Percentiles rank a stretch among this genome's conserved stretches.
Conservation (phyloP, 225 moss, liverwort and hornwort species). For the Bryoerythrophyllum caledonicum region DNA sequence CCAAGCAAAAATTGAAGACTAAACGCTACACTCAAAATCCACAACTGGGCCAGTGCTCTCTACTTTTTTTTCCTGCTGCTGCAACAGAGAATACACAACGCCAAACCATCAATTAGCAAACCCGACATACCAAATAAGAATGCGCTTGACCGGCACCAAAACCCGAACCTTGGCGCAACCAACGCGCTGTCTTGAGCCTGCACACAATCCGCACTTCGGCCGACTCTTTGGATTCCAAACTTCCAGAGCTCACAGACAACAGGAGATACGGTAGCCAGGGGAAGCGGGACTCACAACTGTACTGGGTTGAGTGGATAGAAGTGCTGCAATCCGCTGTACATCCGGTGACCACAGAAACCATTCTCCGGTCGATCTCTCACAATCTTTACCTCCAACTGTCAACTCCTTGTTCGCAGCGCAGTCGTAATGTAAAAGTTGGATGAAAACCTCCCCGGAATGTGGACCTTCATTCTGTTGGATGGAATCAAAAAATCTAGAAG, state of each 20-base stretch:
- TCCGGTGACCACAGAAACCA: constrained; percentile 34
- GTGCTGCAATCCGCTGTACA: constrained; percentile 11
- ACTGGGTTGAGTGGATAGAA: background rate
- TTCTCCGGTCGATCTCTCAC: background rate
- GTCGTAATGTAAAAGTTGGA: too few relatives aligned
- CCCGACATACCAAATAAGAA: constrained; percentile 16
- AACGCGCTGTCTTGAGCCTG: constrained; percentile 16
- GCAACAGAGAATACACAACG: background rate
- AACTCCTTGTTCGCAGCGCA: background rate
- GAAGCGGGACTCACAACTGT: background rate
- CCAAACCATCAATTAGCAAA: background rate
- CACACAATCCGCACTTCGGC: background rate
- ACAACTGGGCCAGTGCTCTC: background rate
- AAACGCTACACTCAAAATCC: background rate
- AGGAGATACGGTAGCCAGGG: background rate
- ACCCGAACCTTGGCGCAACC: background rate
- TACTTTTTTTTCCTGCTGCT: background rate
- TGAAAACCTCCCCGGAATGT: background rate
- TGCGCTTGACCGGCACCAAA: background rate
- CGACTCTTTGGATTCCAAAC: background rate
- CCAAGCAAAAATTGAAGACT: background rate
- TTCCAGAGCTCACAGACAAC: background rate
- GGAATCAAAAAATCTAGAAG: background rate
- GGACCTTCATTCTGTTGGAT: background rate
- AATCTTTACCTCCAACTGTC: constrained; percentile 24